phyloP scores from a whole-genome alignment of 768 basidiomycete species.

The Boletus subparvulus region DNA sequence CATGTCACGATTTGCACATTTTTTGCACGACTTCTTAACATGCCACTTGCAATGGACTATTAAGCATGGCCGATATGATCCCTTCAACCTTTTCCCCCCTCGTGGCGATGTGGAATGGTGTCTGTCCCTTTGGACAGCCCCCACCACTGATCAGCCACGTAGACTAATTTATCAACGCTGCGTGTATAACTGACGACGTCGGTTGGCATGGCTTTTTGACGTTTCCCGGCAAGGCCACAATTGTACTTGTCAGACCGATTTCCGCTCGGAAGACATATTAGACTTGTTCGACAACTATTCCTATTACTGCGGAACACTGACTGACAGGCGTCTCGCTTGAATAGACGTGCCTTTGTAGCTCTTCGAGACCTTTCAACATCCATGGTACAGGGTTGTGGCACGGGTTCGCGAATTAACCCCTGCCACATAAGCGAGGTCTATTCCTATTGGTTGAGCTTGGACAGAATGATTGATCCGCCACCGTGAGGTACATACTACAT shows the following conservation, averaged over 20 bases:
- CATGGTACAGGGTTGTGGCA: too few relatives aligned
- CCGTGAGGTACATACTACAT: too few relatives aligned
- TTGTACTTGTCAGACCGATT: neutral
- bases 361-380: too few relatives aligned
- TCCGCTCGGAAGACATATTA: neutral
- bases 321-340: neutral
- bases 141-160: conserved; percentile 9
- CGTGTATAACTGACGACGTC: neutral
- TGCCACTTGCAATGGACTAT: conserved; percentile 14
- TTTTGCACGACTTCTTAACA: neutral
- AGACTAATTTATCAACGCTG: conserved; percentile 21
- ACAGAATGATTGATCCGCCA: too few relatives aligned
- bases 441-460: too few relatives aligned
- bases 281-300: neutral
- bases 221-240: neutral
- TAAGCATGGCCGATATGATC: neutral
- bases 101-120: neutral
- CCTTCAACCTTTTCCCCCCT: neutral
- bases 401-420: too few relatives aligned
- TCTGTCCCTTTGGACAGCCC: neutral
- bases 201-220: neutral
- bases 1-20: conserved; percentile 1
- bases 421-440: too few relatives aligned
- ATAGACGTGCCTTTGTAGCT: neutral
- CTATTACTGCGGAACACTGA: too few relatives aligned